Conservation (phyloP, 768 basidiomycete genomes). For the Clathrus columnatus region DNA sequence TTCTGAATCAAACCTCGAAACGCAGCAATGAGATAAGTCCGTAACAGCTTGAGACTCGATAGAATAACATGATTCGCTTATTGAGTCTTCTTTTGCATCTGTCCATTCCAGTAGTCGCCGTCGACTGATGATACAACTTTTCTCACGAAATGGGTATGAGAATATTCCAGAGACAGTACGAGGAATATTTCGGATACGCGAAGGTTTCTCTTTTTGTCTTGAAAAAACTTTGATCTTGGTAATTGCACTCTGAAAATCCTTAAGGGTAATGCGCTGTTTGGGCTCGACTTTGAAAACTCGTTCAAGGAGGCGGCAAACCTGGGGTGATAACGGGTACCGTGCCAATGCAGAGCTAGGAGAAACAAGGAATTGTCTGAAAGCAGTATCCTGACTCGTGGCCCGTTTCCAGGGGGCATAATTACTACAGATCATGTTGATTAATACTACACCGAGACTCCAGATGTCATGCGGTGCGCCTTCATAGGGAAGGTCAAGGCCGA, state of each 20-base stretch:
- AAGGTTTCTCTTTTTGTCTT: not conserved
- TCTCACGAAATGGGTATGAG: not conserved
- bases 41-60: not conserved
- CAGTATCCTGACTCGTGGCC: conserved; percentile 72
- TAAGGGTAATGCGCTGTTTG: conserved; percentile 37
- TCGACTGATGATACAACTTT: not conserved
- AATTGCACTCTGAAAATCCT: conserved; percentile 19
- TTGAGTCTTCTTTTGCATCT: not conserved
- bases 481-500: conserved; percentile 59
- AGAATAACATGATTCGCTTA: not conserved
- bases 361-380: conserved; percentile 82
- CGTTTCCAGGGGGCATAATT: conserved; percentile 90
- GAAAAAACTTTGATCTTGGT: not conserved
- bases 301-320: conserved; percentile 65
- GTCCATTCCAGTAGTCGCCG: not conserved
- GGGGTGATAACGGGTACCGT: conserved; percentile 71
- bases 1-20: not conserved
- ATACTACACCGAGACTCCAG: conserved; percentile 94
- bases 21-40: not conserved
- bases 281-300: conserved; percentile 70
- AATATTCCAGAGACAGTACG: not conserved
- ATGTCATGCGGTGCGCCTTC: conserved; percentile 86
- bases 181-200: not conserved
- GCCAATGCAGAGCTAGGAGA: conserved; percentile 73
- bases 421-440: conserved; percentile 90